Conservation (phyloP, 2,329 filamentous ascomycete genomes). For the Mariannaea elegans region DNA sequence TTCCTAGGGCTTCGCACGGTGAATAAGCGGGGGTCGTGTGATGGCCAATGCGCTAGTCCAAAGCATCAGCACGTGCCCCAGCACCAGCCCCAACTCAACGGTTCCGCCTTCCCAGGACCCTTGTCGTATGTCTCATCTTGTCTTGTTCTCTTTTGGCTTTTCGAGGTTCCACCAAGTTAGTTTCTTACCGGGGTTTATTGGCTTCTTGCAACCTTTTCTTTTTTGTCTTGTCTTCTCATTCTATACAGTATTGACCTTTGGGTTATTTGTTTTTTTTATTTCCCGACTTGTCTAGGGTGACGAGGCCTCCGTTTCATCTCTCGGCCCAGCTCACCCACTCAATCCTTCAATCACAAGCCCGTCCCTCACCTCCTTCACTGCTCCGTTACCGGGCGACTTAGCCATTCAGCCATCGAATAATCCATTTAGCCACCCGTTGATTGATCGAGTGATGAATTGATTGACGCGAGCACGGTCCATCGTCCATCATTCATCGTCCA, state of each 20-base stretch:
- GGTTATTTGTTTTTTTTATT: not conserved
- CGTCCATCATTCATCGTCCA: not conserved
- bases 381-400: not conserved
- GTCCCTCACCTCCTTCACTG: not conserved
- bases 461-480: no score
- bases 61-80: not conserved
- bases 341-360: not conserved
- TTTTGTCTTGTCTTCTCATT: not conserved
- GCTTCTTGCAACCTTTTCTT: not conserved
- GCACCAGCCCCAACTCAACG: slow-evolving; percentile 18
- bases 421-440: slow-evolving; percentile 11
- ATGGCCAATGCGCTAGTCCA: slow-evolving; percentile 19
- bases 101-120: slow-evolving; percentile 15
- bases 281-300: not conserved
- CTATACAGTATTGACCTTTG: no score
- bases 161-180: not conserved
- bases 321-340: not conserved
- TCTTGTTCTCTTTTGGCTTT: not conserved
- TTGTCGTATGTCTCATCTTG: slow-evolving; percentile 12
- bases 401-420: slow-evolving; percentile 14
- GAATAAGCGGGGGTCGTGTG: slow-evolving; percentile 28
- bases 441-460: slow-evolving; percentile 10
- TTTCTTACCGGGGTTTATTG: not conserved
- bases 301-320: slow-evolving; percentile 19
- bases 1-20: no score